Base-by-base conservation (phyloP, 1,284 basidiomycete genomes). In the Tranzscheliella williamsii region DNA sequence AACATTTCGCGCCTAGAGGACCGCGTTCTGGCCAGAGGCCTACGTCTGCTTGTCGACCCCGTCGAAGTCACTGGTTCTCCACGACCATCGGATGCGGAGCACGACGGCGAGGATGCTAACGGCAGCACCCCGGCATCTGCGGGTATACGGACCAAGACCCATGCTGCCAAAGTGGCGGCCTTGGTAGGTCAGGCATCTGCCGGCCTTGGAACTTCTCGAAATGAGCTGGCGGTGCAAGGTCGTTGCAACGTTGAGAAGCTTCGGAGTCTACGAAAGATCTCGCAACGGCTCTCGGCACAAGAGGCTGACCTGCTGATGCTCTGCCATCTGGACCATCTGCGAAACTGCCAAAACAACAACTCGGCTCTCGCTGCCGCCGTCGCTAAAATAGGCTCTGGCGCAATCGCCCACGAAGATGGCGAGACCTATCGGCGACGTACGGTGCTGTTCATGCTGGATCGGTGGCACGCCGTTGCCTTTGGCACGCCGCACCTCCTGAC, bases 261-360 rank as follows among this genome's bases (percentile, higher is more conserved):
- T 22, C 50, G 44, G 5, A 44, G 53, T 2, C 7, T 49, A 35
- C 57, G 63, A 16, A 47, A 50, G 17, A 26, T 65, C 15, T 38
- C 48, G 0, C 47, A 54, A 7, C 42, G 38, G 4, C 52, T 54
- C 5, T 50, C 63, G 12, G 53, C 34, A 15, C 50, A 53, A 36
- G 62, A 69, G 42, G 66, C 66, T 3, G 66, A 69, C 20, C 35
- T 57, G 29, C 38, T 69, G 33, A 56, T 69, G 48, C 53, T 69
- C 11, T 69, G 66, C 43, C 57, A 69, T 22, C 43, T 69, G 4
- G 66, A 65, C 26, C 43, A 45, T 13, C 38, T 69, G 4, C 52
- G 66, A 18, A 56, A 52, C 11, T 63, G 63, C 12, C 63, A 51
- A 29, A 48, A 48, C 41, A 61, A 67, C 46, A 65, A 55, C 31